A percentile compares a stretch with the other conserved stretches of the same genome.
phyloP scores from a whole-genome alignment of 371 early-diverging fungal genomes.

The Lichtheimia hyalospora region DNA sequence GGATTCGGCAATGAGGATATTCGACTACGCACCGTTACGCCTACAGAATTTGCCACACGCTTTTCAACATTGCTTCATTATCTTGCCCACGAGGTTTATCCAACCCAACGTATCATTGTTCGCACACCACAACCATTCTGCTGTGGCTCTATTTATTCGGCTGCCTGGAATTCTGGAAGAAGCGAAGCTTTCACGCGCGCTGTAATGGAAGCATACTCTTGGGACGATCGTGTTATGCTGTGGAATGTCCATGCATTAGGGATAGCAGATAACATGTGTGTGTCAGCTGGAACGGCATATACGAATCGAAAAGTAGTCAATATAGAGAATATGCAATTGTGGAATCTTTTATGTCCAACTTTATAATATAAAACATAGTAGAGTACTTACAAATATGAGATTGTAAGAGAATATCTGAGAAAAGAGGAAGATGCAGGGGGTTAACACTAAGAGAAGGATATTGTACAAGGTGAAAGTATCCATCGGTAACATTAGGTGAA shows the following conservation, averaged over 20 bases:
- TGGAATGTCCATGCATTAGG: constrained; percentile 45
- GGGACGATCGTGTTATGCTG: constrained; percentile 15
- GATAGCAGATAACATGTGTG: constrained; percentile 29
- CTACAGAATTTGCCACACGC: constrained; percentile 19
- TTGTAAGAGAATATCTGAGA: too few relatives aligned
- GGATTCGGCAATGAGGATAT: constrained; percentile 40
- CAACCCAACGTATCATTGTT: constrained; percentile 32
- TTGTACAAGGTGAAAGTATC: too few relatives aligned
- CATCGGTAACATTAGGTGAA: too few relatives aligned
- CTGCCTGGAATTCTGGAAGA: constrained; percentile 43
- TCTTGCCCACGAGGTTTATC: constrained; percentile 25
- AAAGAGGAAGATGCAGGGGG: too few relatives aligned
- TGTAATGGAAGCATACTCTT: constrained; percentile 18
- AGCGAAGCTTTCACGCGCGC: constrained; percentile 31
- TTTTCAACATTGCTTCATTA: constrained; percentile 20
- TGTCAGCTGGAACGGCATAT: constrained; percentile 24
- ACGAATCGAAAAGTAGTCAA: constrained; percentile 34
- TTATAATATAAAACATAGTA: too few relatives aligned
- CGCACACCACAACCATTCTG: constrained; percentile 41
- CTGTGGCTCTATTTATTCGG: constrained; percentile 23
- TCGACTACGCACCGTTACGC: constrained; percentile 18
- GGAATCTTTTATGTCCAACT: constrained; percentile 29
- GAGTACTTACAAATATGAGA: too few relatives aligned
- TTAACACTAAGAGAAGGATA: too few relatives aligned
- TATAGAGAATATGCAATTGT: constrained; percentile 37